Conservation (phyloP, 192 early-diverging fungal genomes). For the Blastocladiella britannica region DNA sequence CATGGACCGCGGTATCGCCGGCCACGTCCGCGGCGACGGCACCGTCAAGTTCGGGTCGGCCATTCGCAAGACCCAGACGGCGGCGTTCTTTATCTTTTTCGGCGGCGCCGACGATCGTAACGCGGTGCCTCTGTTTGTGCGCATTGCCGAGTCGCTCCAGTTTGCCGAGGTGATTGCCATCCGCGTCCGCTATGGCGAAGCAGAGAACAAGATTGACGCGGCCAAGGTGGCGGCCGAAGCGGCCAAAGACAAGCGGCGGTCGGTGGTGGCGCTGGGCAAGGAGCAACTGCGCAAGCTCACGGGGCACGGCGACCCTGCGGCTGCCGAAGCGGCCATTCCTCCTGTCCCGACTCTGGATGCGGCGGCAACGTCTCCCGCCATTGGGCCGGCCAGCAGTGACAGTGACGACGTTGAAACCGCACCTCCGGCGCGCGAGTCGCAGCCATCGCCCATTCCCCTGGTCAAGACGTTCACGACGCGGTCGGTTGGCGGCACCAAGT, state of each 20-base stretch:
- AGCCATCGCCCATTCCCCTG: not conserved
- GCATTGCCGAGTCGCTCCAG: constrained; percentile 11
- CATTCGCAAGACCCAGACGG: constrained; percentile 19
- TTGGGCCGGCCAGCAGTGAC: not conserved
- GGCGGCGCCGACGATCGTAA: constrained; percentile 57
- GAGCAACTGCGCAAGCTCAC: not conserved
- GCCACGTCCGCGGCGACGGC: constrained; percentile 4
- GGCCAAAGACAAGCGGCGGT: not conserved
- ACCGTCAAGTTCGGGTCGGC: constrained; percentile 6
- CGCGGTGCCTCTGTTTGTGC: constrained; percentile 28
- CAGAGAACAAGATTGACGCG: too few species aligned
- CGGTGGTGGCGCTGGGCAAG: not conserved
- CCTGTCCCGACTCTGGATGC: not conserved
- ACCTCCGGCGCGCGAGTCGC: not conserved
- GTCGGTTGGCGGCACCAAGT: too few species aligned
- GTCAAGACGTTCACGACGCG: too few species aligned
- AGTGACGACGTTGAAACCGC: not conserved
- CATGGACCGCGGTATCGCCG: not conserved
- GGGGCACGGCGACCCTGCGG: not conserved
- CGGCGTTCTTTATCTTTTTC: constrained; percentile 43
- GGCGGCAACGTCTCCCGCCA: not conserved
- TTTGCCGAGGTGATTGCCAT: not conserved
- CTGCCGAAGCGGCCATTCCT: not conserved
- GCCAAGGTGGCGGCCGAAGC: not conserved
- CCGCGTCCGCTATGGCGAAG: not conserved